Conservation (phyloP, 1,284 basidiomycete species). For the Cutaneotrichosporon curvatum region DNA sequence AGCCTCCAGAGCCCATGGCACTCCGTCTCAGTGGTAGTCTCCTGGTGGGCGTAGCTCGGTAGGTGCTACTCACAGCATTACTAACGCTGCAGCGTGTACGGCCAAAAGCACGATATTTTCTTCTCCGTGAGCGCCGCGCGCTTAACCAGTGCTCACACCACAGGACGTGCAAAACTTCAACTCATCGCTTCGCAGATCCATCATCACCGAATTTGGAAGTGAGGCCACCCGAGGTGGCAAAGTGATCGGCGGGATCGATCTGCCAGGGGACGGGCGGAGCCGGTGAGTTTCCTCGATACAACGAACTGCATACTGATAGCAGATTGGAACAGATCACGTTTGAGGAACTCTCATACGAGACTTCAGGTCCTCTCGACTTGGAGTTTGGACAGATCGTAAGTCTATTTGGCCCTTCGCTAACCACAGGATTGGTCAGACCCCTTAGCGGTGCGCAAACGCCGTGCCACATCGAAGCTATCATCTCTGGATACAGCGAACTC, state of each 20-base stretch:
- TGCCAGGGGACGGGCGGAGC: slow-evolving; percentile 30
- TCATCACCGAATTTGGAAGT: slow-evolving; percentile 17
- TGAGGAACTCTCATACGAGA: slow-evolving; percentile 11
- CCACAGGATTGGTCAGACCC: slow-evolving; percentile 35
- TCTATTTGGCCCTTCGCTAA: background rate
- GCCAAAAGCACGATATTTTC: slow-evolving; percentile 34
- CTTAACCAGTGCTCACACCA: background rate
- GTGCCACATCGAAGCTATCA: slow-evolving; percentile 25
- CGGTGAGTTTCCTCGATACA: slow-evolving; percentile 20
- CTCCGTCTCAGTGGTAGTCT: slow-evolving; percentile 75
- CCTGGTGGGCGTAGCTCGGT: slow-evolving; percentile 80
- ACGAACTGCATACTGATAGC: background rate
- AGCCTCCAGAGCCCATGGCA: slow-evolving; percentile 76
- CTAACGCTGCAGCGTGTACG: slow-evolving; percentile 22
- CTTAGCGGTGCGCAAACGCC: slow-evolving; percentile 14
- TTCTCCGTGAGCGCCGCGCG: slow-evolving; percentile 24
- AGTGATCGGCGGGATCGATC: slow-evolving; percentile 22
- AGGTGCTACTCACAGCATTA: slow-evolving; percentile 22
- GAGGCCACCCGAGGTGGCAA: background rate
- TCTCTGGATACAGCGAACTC: slow-evolving; percentile 19
- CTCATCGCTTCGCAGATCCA: slow-evolving; percentile 22
- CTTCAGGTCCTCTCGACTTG: slow-evolving; percentile 17
- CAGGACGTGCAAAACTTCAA: slow-evolving; percentile 34
- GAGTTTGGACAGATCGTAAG: slow-evolving; percentile 29
- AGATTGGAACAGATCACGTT: slow-evolving; percentile 40